These are phyloP conservation scores for Phanerochaete sordida DNA, from an alignment of 768 basidiomycete genomes.

Conservation along the genomic window DNA sequence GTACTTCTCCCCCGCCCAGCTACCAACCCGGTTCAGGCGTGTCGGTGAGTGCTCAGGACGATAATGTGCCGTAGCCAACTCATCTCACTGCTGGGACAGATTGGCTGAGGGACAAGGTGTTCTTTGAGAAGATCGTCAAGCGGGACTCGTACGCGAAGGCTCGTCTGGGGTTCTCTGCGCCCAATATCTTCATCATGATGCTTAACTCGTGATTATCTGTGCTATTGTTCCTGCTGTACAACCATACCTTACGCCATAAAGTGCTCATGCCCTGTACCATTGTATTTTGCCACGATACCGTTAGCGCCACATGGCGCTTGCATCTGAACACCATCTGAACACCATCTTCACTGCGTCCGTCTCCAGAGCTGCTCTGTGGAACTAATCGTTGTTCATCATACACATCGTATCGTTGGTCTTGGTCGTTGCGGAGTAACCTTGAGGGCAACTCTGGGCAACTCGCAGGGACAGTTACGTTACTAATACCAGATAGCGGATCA, in stretches of 20 bases:
- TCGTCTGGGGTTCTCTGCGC: constrained; percentile 72
- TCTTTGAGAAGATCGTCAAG: constrained; percentile 60
- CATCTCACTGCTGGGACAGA: constrained; percentile 41
- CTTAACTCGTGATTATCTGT: constrained; percentile 8
- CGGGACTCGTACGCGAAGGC: constrained; percentile 56
- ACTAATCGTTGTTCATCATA: too few species aligned
- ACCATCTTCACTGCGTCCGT: neutral
- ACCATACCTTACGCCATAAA: neutral
- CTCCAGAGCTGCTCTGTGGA: too few species aligned
- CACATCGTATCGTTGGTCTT: too few species aligned
- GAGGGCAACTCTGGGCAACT: too few species aligned
- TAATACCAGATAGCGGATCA: neutral
- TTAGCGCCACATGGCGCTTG: neutral
- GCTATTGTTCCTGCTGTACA: neutral
- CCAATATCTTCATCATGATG: constrained; percentile 73
- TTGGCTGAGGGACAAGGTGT: constrained; percentile 72
- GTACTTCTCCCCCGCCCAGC: constrained; percentile 29
- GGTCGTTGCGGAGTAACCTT: too few species aligned
- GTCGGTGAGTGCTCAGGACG: constrained; percentile 62
- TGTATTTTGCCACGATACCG: neutral
- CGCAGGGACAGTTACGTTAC: neutral
- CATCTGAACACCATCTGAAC: neutral
- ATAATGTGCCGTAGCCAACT: too few species aligned
- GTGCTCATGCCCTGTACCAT: neutral
- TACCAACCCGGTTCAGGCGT: constrained; percentile 51